These are phyloP conservation scores for Periconia macrospinosa DNA, from an alignment of 2,329 filamentous ascomycete species.

Conservation along the genomic window DNA sequence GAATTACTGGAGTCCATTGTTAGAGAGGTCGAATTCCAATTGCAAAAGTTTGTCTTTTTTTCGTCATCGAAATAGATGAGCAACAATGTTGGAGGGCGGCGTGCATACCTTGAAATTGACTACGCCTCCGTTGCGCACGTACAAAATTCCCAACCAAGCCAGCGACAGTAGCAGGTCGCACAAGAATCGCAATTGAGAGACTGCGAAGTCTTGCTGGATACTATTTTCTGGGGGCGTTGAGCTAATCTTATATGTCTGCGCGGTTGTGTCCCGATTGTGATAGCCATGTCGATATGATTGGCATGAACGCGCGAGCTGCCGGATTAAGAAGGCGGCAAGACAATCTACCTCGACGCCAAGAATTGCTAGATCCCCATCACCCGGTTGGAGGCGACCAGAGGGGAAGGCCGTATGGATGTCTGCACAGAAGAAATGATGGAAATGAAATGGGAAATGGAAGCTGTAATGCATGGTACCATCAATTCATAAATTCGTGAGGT, in stretches of 20 bases:
- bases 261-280: conserved; percentile 2
- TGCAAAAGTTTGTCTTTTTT: not conserved
- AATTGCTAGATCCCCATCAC: conserved; percentile 17
- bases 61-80: not conserved
- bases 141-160: not conserved
- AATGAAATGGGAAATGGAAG: no score
- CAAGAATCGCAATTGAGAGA: conserved; percentile 1
- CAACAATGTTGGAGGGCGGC: not conserved
- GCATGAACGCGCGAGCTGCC: conserved; percentile 32
- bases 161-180: not conserved
- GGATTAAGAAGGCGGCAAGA: conserved; percentile 40
- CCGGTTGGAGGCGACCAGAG: conserved; percentile 26
- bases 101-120: not conserved
- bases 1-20: not conserved
- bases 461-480: no score
- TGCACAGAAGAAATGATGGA: not conserved
- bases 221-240: not conserved
- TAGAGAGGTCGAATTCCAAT: not conserved
- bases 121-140: not conserved
- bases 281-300: conserved; percentile 22
- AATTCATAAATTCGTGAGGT: no score
- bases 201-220: not conserved
- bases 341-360: conserved; percentile 32
- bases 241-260: conserved; percentile 21
- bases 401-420: not conserved